Base-by-base conservation (phyloP, 2,329 filamentous ascomycete genomes). In the Fusarium sp. region DNA sequence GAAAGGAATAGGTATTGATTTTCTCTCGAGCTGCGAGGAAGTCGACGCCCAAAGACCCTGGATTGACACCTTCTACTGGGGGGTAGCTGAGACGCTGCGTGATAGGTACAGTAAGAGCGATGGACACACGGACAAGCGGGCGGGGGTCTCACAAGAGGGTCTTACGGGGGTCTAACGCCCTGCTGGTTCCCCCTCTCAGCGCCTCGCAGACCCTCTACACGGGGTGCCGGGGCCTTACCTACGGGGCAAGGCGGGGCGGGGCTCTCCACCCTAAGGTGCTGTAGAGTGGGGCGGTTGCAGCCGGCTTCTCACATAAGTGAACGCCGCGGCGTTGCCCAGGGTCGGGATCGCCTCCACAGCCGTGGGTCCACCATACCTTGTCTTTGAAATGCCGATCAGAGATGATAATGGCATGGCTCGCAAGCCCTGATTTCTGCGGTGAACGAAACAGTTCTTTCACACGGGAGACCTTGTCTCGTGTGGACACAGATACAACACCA, bases 41-140 rank as follows among this genome's bases (percentile, higher is more conserved):
- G 55, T 62, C 51, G 24, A 55, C 53, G 36, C 43, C 39, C 39
- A 28, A 63, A 24, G 62, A 73, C 71, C 71, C 71, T 74, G 71
- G 73, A 73, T 73, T 74, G 71, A 54, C 60, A 68, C 42, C 71
- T 65, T 67, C 46, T 73, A 54, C 55, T 62, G 61, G 31, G 33
- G 49, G 43, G 26, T 52, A 66, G 63, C 58, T 58, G 60, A 61
- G 55, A 53, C 36, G 46, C 19, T 50, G 33, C 10, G 19, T 44
- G 39, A 57, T 64, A 40, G n/a, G 19, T 19, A 39, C 31, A 58
- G 58, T 22, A 63, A 57, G 58, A 51, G 45, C 22, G 19, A 19
- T 19, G 31, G 21, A 22, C 34, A 39, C 49, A 61, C 40, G 60
- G 60, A 42, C 52, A 57, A 52, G 53, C 42, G 57, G 55, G 68